Evolutionary conservation across 768 basidiomycete genomes (phyloP), one percentile per base, ranked within the genome.

Genomic region (Kwoniella bestiolae): DNA sequence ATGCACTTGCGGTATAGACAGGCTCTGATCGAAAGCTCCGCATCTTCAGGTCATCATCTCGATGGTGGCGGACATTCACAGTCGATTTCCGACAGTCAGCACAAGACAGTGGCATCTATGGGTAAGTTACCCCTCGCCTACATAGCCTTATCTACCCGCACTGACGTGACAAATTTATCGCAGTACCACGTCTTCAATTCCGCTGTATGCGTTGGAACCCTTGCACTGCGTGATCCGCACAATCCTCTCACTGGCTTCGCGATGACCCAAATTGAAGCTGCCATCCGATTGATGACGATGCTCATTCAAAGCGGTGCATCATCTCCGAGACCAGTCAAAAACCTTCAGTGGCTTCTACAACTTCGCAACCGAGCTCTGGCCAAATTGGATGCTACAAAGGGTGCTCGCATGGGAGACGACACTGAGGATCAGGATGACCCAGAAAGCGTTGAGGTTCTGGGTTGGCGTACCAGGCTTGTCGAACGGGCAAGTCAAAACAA

Each of bases 181-280:
- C 34, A 58, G 56, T 58, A 58, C 28, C 56, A 58, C 25, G 29
- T 38, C 11, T 58, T 58, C 41, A 58, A 58, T 45, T 12, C 56
- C 21, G 56, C 56, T 7, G 56, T 38, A 9, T 58, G 56, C 35
- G 35, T 58, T 14, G 56, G 31, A 4, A 38, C 35, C 3, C 56
- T 58, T 32, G 56, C 35, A 6, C 18, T 58, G 8, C 56, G 56
- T 3, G 31, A 38, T 21, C 56, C 56, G n/a, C 29, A 38, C 21
- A 38, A 58, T 26, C 35, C 56, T 6, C 28, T 58, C 3, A 38
- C 35, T 7, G 18, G 41, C 38, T 32, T 58, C 35, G 56, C 56
- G n/a, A 26, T 58, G 6, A 58, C 25, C n/a, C 56, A 58, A 38
- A 38, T 58, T 23, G 56, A 58, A n/a, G 41, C 32, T 8, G 56